Conservation (phyloP, 495 filamentous ascomycete genomes). For the Aspergillus indologenus region DNA sequence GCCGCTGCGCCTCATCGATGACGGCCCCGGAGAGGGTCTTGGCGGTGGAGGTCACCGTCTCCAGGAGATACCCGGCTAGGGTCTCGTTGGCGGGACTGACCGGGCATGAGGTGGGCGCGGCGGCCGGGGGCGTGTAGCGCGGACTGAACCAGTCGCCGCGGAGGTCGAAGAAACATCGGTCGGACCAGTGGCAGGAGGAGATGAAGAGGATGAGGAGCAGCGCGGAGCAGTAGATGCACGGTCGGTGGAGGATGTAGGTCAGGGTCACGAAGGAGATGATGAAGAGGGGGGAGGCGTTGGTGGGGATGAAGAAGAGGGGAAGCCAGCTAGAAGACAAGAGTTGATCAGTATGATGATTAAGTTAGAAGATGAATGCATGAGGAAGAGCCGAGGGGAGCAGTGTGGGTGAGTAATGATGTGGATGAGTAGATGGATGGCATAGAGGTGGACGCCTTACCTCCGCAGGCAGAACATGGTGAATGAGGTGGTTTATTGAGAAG, state of each 20-base stretch:
- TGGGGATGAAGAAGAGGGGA: slow-evolving; percentile 50
- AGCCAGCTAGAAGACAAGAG: slow-evolving; percentile 48
- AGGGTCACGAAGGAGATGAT: slow-evolving; percentile 86
- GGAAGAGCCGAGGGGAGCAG: neutral
- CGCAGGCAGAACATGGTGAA: slow-evolving; percentile 76
- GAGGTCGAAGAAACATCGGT: slow-evolving; percentile 84
- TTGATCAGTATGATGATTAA: slow-evolving; percentile 23
- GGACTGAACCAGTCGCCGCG: slow-evolving; percentile 81
- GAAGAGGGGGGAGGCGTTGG: slow-evolving; percentile 78
- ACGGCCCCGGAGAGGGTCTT: slow-evolving; percentile 64
- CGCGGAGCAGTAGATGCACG: slow-evolving; percentile 87
- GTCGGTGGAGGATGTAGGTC: slow-evolving; percentile 86
- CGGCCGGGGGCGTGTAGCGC: slow-evolving; percentile 41
- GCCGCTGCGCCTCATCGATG: slow-evolving; percentile 57
- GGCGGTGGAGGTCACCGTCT: slow-evolving; percentile 65
- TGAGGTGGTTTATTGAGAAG: slow-evolving; percentile 8
- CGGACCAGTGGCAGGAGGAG: slow-evolving; percentile 88
- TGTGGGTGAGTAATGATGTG: neutral
- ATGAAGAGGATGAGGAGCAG: slow-evolving; percentile 85
- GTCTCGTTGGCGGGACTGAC: slow-evolving; percentile 25
- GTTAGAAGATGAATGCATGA: neutral
- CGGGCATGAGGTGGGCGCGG: neutral
- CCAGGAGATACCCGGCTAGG: slow-evolving; percentile 52
- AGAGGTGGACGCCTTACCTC: slow-evolving; percentile 51
- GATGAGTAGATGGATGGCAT: neutral